A percentile compares a stretch with the other conserved stretches of the same genome.
These are phyloP conservation scores for Sicyos baderoa DNA, from an alignment of 306 rosid species.

Conservation along the genomic window DNA sequence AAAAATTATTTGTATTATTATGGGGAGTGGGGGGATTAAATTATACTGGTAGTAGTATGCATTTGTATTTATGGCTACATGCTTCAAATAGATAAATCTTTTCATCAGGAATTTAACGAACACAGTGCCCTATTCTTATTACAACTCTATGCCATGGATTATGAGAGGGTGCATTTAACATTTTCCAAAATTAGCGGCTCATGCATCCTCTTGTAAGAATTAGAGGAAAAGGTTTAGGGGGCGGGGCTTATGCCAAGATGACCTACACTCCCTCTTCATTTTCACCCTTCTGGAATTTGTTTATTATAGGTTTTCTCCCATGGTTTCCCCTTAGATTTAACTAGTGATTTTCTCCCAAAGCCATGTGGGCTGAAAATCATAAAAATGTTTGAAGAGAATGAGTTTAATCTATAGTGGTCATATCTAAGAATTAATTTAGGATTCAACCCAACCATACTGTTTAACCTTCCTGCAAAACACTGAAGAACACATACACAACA, in stretches of 20 bases:
- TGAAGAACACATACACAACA: too few relatives aligned
- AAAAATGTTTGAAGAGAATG: too few relatives aligned
- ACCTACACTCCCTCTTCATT: background rate
- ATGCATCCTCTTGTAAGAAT: background rate
- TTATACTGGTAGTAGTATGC: background rate
- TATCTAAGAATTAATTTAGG: too few relatives aligned
- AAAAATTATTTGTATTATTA: background rate
- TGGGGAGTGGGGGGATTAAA: background rate
- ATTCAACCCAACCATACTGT: too few relatives aligned
- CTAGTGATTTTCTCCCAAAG: background rate
- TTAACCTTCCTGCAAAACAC: too few relatives aligned
- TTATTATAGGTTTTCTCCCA: background rate
- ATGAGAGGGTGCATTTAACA: background rate
- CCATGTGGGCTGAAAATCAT: too few relatives aligned
- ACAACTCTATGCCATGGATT: background rate
- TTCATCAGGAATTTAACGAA: background rate
- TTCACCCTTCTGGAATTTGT: background rate
- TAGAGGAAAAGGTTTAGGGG: background rate
- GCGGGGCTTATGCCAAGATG: background rate
- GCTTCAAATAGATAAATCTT: constrained; percentile 6
- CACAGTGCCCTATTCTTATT: background rate
- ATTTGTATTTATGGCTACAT: background rate
- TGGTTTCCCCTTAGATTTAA: background rate
- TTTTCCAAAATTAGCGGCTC: background rate
- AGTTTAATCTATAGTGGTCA: too few relatives aligned